phyloP scores from a whole-genome alignment of 495 filamentous ascomycete genomes.

The Penicillium paradoxum region DNA sequence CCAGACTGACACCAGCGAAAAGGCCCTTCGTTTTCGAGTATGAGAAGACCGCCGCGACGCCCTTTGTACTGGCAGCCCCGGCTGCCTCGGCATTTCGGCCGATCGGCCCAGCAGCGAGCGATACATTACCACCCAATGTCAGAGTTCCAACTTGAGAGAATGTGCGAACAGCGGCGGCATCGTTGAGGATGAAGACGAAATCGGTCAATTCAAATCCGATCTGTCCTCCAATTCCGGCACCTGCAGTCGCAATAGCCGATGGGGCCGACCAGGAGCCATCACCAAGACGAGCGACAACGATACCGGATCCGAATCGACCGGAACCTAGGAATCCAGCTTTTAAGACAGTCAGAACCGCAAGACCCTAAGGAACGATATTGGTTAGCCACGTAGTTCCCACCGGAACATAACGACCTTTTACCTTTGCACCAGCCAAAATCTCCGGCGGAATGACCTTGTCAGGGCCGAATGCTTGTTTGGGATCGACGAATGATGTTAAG shows the following conservation, averaged over 20 bases:
- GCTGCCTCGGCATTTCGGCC: conserved; percentile 95
- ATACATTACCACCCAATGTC: conserved; percentile 94
- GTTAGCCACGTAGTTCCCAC: conserved; percentile 1
- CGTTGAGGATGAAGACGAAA: conserved; percentile 98
- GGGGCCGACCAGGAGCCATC: conserved; percentile 95
- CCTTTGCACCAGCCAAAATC: conserved; percentile 87
- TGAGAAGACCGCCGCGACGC: conserved; percentile 88
- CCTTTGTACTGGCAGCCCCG: conserved; percentile 83
- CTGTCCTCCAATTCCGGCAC: conserved; percentile 92
- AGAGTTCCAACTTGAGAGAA: conserved; percentile 89
- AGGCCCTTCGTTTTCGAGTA: conserved; percentile 97
- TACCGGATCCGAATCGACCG: conserved; percentile 83
- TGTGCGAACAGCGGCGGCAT: conserved; percentile 82
- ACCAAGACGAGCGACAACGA: conserved; percentile 87
- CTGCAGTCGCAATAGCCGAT: conserved; percentile 83
- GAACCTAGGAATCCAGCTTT: conserved; percentile 96
- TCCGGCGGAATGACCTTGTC: conserved; percentile 96
- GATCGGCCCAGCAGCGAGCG: conserved; percentile 87
- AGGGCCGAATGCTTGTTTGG: conserved; percentile 87
- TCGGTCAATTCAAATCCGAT: conserved; percentile 97
- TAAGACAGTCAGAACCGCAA: conserved; percentile 89
- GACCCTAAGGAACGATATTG: conserved; percentile 55
- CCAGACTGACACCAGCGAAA: conserved; percentile 91
- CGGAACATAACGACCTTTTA: conserved; percentile 32
- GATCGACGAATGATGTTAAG: conserved; percentile 90